A percentile compares a stretch with the other conserved stretches of the same genome.
phyloP scores from a whole-genome alignment of 1,139 yeast species.

The Kluyveromyces sp. region DNA sequence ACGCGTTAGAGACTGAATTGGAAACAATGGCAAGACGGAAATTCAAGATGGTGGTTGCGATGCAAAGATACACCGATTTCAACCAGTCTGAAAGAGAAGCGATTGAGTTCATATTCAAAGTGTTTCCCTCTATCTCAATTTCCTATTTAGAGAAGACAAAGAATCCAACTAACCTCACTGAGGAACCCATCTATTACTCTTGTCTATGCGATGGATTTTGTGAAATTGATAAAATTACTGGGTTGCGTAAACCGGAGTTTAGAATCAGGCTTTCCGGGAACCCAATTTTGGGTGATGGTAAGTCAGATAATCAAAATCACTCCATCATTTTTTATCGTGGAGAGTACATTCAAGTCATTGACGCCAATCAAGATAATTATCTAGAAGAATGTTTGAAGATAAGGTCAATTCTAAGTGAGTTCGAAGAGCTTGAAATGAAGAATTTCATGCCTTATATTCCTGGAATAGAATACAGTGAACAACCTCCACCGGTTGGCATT shows the following conservation, averaged over 20 bases:
- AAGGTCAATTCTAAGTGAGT: constrained; percentile 68
- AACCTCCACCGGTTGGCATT: constrained; percentile 61
- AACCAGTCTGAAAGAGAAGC: constrained; percentile 46
- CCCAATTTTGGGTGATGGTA: constrained; percentile 87
- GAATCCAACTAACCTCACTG: constrained; percentile 32
- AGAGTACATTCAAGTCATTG: constrained; percentile 79
- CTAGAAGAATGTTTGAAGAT: constrained; percentile 80
- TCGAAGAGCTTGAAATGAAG: constrained; percentile 50
- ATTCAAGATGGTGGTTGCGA: constrained; percentile 59
- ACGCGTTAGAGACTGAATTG: constrained; percentile 38
- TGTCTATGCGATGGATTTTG: constrained; percentile 53
- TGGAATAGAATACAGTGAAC: constrained; percentile 34
- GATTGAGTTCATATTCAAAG: constrained; percentile 47
- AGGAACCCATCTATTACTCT: constrained; percentile 45
- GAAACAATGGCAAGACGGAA: constrained; percentile 53
- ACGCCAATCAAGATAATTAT: constrained; percentile 85
- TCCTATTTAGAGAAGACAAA: constrained; percentile 50
- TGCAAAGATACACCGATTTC: constrained; percentile 58
- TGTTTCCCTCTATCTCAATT: constrained; percentile 56
- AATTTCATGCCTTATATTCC: constrained; percentile 42
- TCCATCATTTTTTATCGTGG: constrained; percentile 76
- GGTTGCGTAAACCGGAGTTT: constrained; percentile 43
- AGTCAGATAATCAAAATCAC: constrained; percentile 79
- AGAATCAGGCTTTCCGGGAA: constrained; percentile 67
- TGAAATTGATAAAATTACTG: constrained; percentile 34